Evolutionary conservation across 257 asterid genomes (phyloP).

Genomic region (Salvia rosmarinus): DNA sequence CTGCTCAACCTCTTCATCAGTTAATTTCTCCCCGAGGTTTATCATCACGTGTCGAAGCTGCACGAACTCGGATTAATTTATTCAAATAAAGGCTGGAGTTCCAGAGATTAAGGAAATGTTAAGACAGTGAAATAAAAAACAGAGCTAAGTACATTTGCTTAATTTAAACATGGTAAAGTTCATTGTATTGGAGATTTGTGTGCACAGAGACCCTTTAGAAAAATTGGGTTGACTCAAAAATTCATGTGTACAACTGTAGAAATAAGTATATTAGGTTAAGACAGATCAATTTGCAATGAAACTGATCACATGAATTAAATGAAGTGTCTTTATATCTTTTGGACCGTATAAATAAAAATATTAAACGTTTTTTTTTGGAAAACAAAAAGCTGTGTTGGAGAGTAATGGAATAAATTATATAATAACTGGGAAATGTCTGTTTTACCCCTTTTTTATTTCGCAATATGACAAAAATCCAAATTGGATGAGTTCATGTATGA

Average conservation of each 20-base stretch:
- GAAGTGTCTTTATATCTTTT: neutral
- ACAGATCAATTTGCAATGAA: too few species aligned
- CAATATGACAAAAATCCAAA: constrained; percentile 2
- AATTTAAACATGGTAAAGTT: constrained; percentile 32
- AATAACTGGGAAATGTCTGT: too few species aligned
- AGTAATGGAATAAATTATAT: too few species aligned
- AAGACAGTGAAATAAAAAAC: neutral
- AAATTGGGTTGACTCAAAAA: constrained; percentile 21
- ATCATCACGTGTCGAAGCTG: constrained; percentile 67
- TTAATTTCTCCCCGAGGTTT: constrained; percentile 52
- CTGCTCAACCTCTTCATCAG: constrained; percentile 57
- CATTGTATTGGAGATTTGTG: constrained; percentile 30
- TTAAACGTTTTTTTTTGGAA: too few species aligned
- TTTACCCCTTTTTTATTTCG: neutral
- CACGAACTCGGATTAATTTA: constrained; percentile 3
- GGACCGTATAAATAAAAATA: neutral
- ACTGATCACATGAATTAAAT: constrained; percentile 11
- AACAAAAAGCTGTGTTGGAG: too few species aligned
- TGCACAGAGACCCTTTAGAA: neutral
- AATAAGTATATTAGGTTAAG: too few species aligned
- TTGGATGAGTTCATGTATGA: neutral
- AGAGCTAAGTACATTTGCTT: constrained; percentile 6
- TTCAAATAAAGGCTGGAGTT: constrained; percentile 31
- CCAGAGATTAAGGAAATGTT: neutral
- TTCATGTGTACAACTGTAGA: constrained; percentile 36